Conservation (phyloP, 148 eudicot genomes). For the Nyssa sinensis region DNA sequence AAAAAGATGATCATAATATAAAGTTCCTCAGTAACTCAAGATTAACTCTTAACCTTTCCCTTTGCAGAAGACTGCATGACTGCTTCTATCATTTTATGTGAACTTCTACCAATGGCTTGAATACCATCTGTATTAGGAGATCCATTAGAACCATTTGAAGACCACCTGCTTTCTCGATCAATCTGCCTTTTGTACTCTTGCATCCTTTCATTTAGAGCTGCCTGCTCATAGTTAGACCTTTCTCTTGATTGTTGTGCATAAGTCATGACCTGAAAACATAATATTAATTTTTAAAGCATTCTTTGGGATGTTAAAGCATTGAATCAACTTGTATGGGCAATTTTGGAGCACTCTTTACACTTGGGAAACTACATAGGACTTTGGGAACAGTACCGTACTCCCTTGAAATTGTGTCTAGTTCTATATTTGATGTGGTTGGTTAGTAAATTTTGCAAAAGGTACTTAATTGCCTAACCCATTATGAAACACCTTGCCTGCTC, state of each 20-base stretch:
- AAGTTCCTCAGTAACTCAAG: background rate
- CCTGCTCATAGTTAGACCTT: slow-evolving; percentile 92
- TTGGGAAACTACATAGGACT: background rate
- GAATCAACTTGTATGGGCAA: too few relatives aligned
- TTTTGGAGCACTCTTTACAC: slow-evolving; percentile 3
- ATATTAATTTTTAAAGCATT: too few relatives aligned
- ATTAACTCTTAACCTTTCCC: slow-evolving; percentile 65
- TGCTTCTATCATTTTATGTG: slow-evolving; percentile 94
- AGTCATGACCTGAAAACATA: slow-evolving; percentile 88
- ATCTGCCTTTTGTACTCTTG: slow-evolving; percentile 93
- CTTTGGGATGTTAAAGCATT: too few relatives aligned
- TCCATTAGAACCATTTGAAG: slow-evolving; percentile 81
- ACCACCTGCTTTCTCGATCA: slow-evolving; percentile 89
- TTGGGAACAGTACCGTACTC: too few relatives aligned
- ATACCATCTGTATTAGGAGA: slow-evolving; percentile 95
- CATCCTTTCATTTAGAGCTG: slow-evolving; percentile 91
- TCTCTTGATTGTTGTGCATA: slow-evolving; percentile 96
- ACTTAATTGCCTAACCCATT: too few relatives aligned
- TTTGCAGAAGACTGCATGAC: slow-evolving; percentile 95
- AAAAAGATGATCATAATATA: background rate
- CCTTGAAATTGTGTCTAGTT: too few relatives aligned
- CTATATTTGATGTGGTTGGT: too few relatives aligned
- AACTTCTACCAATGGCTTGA: slow-evolving; percentile 94
- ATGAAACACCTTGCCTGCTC: too few relatives aligned
- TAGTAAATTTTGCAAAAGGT: too few relatives aligned